Evolutionary conservation across 1,284 basidiomycete species (phyloP).

Genomic region (Apiotrichum sp.): DNA sequence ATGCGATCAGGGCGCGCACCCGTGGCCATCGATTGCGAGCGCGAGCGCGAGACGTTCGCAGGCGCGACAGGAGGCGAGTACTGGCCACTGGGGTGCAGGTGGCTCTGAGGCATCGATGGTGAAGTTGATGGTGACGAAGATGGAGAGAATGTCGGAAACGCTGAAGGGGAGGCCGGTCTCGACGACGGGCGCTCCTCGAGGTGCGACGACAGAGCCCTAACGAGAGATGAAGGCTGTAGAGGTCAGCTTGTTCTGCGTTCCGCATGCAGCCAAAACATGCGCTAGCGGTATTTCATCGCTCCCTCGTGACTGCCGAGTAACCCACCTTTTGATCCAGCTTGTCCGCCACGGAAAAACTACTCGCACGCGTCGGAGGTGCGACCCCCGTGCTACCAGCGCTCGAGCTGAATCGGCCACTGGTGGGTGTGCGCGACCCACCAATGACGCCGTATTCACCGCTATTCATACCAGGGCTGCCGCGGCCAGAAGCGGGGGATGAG

Average conservation of each 20-base stretch:
- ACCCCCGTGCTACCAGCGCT: not conserved
- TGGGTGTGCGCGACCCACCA: slow-evolving; percentile 36
- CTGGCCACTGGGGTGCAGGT: slow-evolving; percentile 11
- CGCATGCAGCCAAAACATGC: not conserved
- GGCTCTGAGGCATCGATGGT: slow-evolving; percentile 10
- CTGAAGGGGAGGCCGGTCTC: slow-evolving; percentile 29
- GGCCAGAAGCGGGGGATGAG: slow-evolving; percentile 29
- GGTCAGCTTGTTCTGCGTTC: slow-evolving; percentile 1
- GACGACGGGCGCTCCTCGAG: slow-evolving; percentile 36
- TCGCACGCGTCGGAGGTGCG: slow-evolving; percentile 31
- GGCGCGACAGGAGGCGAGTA: slow-evolving; percentile 39
- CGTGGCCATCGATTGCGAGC: slow-evolving; percentile 39
- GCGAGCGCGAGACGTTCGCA: slow-evolving; percentile 36
- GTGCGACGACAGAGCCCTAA: slow-evolving; percentile 39
- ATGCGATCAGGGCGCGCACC: slow-evolving; percentile 37
- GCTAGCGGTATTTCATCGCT: no score
- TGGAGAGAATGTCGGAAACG: slow-evolving; percentile 43
- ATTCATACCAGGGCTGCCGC: slow-evolving; percentile 27
- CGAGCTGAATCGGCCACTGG: slow-evolving; percentile 5
- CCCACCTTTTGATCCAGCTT: slow-evolving; percentile 11
- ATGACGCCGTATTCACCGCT: slow-evolving; percentile 37
- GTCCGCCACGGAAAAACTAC: slow-evolving; percentile 35
- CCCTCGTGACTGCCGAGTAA: not conserved
- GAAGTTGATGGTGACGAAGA: slow-evolving; percentile 35
- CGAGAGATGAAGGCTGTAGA: slow-evolving; percentile 26